phyloP scores from a whole-genome alignment of 2,329 filamentous ascomycete species.

The Aspergillus novofumigatus region DNA sequence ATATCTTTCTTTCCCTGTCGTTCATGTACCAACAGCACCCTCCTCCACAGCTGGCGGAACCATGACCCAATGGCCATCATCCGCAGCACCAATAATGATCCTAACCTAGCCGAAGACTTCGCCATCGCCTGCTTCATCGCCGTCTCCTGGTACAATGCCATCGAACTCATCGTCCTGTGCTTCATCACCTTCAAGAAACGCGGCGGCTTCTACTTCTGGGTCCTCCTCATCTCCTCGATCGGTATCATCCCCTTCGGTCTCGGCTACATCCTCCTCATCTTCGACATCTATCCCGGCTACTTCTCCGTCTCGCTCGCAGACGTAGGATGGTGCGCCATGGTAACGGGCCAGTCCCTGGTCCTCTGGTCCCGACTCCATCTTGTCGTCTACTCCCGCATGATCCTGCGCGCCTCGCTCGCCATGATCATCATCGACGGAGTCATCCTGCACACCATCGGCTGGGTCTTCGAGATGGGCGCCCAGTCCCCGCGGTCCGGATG shows the following conservation, averaged over 20 bases:
- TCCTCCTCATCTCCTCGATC: slow-evolving; percentile 39
- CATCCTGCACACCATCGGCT: slow-evolving; percentile 50
- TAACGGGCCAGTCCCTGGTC: slow-evolving; percentile 57
- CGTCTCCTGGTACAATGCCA: slow-evolving; percentile 29
- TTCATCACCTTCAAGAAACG: slow-evolving; percentile 47
- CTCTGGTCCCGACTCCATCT: slow-evolving; percentile 59
- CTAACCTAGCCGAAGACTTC: slow-evolving; percentile 2
- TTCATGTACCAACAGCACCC: not conserved
- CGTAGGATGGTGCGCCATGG: slow-evolving; percentile 54
- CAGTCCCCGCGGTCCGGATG: slow-evolving; percentile 12
- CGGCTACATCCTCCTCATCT: slow-evolving; percentile 27
- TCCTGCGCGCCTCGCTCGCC: slow-evolving; percentile 46
- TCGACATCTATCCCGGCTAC: slow-evolving; percentile 22
- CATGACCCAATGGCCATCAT: not conserved
- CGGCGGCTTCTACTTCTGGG: slow-evolving; percentile 49
- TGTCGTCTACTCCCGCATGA: slow-evolving; percentile 45
- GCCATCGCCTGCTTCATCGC: slow-evolving; percentile 25
- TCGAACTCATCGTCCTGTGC: slow-evolving; percentile 46
- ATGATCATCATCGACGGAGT: slow-evolving; percentile 57
- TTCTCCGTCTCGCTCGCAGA: slow-evolving; percentile 36
- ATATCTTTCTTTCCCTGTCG: not conserved
- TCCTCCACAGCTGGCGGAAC: not conserved
- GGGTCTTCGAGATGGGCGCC: slow-evolving; percentile 48
- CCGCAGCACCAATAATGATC: no score
- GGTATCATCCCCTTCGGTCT: slow-evolving; percentile 43